These are phyloP conservation scores for Macrotyloma uniflorum DNA, from an alignment of 306 rosid species.

Conservation along the genomic window DNA sequence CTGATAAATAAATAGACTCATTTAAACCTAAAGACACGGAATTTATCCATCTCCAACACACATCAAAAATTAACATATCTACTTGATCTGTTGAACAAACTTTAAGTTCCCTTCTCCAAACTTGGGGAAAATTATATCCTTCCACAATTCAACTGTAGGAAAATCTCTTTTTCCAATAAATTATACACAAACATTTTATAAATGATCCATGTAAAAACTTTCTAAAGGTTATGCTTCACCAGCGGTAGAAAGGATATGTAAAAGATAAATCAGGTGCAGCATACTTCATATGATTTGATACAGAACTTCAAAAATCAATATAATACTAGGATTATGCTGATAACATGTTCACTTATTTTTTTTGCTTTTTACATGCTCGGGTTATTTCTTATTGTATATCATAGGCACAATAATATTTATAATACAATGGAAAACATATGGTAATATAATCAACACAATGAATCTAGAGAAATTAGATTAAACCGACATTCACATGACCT, in stretches of 20 bases:
- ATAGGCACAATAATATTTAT: conserved; percentile 6
- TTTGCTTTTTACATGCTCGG: not conserved
- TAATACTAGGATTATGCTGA: not conserved
- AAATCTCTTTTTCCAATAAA: not conserved
- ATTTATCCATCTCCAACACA: conserved; percentile 9
- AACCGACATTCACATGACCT: conserved; percentile 20
- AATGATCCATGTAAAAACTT: conserved; percentile 1
- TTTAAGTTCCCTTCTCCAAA: conserved; percentile 13
- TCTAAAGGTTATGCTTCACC: conserved; percentile 1
- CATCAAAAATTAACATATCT: conserved; percentile 9
- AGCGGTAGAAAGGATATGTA: conserved; percentile 3
- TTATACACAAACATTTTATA: conserved; percentile 23
- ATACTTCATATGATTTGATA: conserved; percentile 14
- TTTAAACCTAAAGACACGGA: conserved; percentile 10
- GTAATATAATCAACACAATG: conserved; percentile 15
- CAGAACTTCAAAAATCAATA: not conserved
- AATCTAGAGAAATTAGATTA: conserved; percentile 16
- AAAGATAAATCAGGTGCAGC: not conserved
- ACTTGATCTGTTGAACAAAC: conserved; percentile 7
- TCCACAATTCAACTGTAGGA: not conserved
- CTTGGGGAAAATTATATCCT: not conserved
- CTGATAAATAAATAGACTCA: not conserved
- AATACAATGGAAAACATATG: not conserved
- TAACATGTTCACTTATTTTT: not conserved
- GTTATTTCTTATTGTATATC: conserved; percentile 2